Evolutionary conservation across 2,329 filamentous ascomycete species (phyloP).

Genomic region (Microsporum audouinii): DNA sequence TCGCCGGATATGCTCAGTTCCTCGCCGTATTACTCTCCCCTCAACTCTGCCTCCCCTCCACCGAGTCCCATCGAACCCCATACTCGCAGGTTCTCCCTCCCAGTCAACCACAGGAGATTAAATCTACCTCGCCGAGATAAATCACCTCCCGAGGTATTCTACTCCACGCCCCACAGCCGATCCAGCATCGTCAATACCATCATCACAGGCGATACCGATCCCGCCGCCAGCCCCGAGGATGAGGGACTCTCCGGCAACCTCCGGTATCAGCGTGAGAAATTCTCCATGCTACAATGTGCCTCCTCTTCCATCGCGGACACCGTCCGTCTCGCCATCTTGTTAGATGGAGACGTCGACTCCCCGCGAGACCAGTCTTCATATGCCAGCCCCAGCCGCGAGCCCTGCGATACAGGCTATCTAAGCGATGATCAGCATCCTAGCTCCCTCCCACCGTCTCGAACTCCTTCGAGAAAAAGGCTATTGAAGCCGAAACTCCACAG

Average conservation of each 20-base stretch:
- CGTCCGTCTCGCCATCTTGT: conserved; percentile 26
- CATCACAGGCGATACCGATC: neutral
- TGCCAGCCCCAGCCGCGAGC: neutral
- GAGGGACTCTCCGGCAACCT: conserved; percentile 17
- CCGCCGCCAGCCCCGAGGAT: neutral
- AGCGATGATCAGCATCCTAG: conserved; percentile 14
- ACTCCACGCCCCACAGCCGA: conserved; percentile 3
- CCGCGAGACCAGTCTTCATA: neutral
- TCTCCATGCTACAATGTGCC: conserved; percentile 32
- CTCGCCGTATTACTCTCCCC: neutral
- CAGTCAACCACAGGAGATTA: neutral
- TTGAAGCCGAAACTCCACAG: neutral
- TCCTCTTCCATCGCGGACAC: conserved; percentile 26
- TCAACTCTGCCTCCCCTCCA: conserved; percentile 6
- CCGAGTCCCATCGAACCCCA: conserved; percentile 5
- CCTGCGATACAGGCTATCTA: neutral
- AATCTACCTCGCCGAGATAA: neutral
- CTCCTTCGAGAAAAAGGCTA: conserved; percentile 4
- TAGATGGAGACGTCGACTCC: conserved; percentile 17
- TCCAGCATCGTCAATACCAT: neutral
- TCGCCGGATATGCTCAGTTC: neutral
- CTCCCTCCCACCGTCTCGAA: conserved; percentile 12
- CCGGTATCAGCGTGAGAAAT: conserved; percentile 29
- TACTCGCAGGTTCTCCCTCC: conserved; percentile 7
- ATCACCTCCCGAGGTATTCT: neutral